A percentile compares a stretch with the other conserved stretches of the same genome.
These are phyloP conservation scores for Cylindrodendrum hubeiense DNA, from an alignment of 2,329 filamentous ascomycete species.

Conservation along the genomic window DNA sequence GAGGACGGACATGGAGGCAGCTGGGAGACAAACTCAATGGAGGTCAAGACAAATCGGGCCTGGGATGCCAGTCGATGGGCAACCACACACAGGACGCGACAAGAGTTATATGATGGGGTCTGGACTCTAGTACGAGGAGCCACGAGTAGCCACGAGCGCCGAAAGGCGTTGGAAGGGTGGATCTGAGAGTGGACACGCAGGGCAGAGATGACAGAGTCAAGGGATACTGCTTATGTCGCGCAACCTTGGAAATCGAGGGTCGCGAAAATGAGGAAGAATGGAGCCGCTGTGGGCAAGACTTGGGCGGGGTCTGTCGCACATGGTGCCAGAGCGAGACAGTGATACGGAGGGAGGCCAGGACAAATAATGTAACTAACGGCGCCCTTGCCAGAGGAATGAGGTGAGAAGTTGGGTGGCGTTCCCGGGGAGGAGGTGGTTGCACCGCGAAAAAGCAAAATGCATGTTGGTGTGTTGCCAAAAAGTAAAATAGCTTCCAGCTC, in stretches of 20 bases:
- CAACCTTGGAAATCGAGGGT: conserved; percentile 29
- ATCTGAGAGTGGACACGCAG: conserved; percentile 28
- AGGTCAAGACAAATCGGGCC: conserved; percentile 22
- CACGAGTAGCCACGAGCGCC: conserved; percentile 18
- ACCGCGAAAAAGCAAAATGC: conserved; percentile 43
- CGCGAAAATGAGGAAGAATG: conserved; percentile 32
- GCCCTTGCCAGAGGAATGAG: conserved; percentile 40
- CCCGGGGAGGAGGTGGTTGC: conserved; percentile 39
- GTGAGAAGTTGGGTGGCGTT: conserved; percentile 41
- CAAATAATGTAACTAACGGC: conserved; percentile 41
- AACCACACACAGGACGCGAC: conserved; percentile 23
- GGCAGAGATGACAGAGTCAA: conserved; percentile 23
- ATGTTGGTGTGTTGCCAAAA: conserved; percentile 21
- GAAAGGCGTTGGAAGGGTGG: conserved; percentile 26
- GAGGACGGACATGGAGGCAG: conserved; percentile 32
- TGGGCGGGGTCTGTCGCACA: conserved; percentile 41
- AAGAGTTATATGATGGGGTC: conserved; percentile 35
- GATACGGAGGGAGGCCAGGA: conserved; percentile 34
- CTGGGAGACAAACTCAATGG: conserved; percentile 18
- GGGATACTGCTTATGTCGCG: conserved; percentile 36
- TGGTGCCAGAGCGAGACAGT: conserved; percentile 32
- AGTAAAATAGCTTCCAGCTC: conserved; percentile 28
- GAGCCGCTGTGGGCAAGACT: conserved; percentile 30
- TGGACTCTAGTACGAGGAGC: conserved; percentile 40
- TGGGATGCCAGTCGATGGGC: conserved; percentile 16